Conservation (phyloP, 2,329 filamentous ascomycete species). For the Aureobasidium pullulans region DNA sequence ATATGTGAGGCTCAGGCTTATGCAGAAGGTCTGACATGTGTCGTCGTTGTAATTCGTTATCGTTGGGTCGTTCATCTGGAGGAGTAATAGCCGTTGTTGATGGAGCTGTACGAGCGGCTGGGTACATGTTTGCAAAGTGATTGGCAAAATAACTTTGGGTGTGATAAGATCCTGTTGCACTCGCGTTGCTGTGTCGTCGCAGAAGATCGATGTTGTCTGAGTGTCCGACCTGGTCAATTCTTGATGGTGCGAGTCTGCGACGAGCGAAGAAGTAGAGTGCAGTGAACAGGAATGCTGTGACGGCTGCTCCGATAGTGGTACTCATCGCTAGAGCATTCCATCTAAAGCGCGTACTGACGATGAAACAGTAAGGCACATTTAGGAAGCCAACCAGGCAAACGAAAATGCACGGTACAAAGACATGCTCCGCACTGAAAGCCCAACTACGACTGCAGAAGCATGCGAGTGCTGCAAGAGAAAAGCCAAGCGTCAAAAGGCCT, state of each 20-base stretch:
- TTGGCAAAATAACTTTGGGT: constrained; percentile 37
- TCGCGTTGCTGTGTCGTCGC: constrained; percentile 14
- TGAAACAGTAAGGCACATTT: constrained; percentile 42
- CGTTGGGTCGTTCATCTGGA: constrained; percentile 28
- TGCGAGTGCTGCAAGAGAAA: constrained; percentile 41
- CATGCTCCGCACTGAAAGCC: constrained; percentile 40
- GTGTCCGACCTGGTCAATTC: constrained; percentile 24
- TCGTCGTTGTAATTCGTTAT: constrained; percentile 44
- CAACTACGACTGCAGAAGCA: constrained; percentile 38
- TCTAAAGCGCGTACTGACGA: constrained; percentile 32
- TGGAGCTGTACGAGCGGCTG: constrained; percentile 22
- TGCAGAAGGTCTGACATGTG: constrained; percentile 43
- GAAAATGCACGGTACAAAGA: constrained; percentile 39
- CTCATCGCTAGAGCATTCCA: constrained; percentile 40
- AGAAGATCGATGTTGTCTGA: constrained; percentile 14
- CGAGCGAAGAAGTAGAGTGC: constrained; percentile 36
- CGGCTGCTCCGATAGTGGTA: constrained; percentile 33
- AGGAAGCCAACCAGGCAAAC: constrained; percentile 41
- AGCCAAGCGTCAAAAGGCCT: constrained; percentile 40
- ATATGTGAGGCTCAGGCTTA: constrained; percentile 11
- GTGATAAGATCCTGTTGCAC: constrained; percentile 20
- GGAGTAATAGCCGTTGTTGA: constrained; percentile 15
- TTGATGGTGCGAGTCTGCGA: constrained; percentile 17
- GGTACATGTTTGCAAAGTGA: constrained; percentile 42
- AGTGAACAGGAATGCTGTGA: constrained; percentile 36